Evolutionary conservation across 371 early-diverging fungal genomes (phyloP), one percentile per base, ranked within the genome.

Genomic region (Globomyces sp.): DNA sequence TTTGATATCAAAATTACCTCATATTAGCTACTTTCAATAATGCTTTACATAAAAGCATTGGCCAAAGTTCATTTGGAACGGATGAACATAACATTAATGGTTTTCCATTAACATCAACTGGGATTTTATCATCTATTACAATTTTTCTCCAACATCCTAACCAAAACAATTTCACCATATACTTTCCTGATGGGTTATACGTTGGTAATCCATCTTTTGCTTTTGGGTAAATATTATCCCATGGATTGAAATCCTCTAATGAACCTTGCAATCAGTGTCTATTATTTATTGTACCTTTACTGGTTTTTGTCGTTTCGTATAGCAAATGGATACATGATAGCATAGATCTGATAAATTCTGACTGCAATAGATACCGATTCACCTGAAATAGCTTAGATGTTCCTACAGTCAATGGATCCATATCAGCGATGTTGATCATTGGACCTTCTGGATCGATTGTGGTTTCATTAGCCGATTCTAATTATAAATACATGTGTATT

Each of bases 191-290:
- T 1, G 77, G 48, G 57, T 77, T 84, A 67, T 77, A 79, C 62
- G 53, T 55, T 4, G 85, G 85, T 43, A 75, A 52, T 4, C 84
- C 85, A 68, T 85, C 85, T 57, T 82, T 82, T 10, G 65, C 66
- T 53, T 82, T 80, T 43, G 85, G 85, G 57, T 78, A 84, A 24
- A 85, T 70, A 45, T 70, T 68, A 45, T 82, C 84, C 85, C 85
- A 85, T 24, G 81, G 80, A 4, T 70, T 42, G 43, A 74, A 77
- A 52, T 79, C 78, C 49, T 81, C 79, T 34, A 45, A 34, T 24
- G 24, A 24, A 24, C 24, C 24, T 13, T 48, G 46, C 44, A 45
- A 34, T 48, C 49, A 34, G 40, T 64, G n/a, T 34, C 47, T 24
- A 24, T 24, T 24, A 24, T 24, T 24, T 24, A 24, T 24, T 47